Conservation (phyloP, 176 grass and related monocot species). For the Cocos nucifera region DNA sequence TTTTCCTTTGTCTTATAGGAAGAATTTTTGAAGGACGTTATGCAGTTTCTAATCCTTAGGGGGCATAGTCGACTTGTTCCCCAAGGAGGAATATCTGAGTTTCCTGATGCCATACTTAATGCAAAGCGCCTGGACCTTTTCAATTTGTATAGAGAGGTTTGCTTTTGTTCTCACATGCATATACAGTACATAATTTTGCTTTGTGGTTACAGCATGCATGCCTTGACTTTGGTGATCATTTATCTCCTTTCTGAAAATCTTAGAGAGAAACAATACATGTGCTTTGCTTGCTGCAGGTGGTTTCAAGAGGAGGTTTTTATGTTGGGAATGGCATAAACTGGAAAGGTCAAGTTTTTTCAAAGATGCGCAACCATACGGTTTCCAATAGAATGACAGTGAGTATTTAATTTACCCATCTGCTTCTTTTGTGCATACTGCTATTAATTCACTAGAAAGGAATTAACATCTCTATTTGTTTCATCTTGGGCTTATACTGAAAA, state of each 20-base stretch:
- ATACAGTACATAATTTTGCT: no score
- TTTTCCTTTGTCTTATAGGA: conserved; percentile 27
- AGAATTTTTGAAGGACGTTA: conserved; percentile 69
- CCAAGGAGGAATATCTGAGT: conserved; percentile 58
- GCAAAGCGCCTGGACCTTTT: conserved; percentile 68
- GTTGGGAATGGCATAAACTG: conserved; percentile 78
- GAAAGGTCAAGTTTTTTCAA: conserved; percentile 90
- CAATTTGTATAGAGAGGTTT: conserved; percentile 79
- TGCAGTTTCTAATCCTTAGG: conserved; percentile 56
- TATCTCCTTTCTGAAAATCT: not conserved
- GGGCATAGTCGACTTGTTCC: conserved; percentile 52
- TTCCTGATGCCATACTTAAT: conserved; percentile 66
- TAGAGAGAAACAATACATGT: not conserved
- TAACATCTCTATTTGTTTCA: no score
- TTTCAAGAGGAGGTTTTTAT: conserved; percentile 76
- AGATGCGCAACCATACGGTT: conserved; percentile 73
- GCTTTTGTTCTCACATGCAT: not conserved
- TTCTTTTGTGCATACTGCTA: not conserved
- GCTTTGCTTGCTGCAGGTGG: conserved; percentile 28
- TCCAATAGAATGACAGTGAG: conserved; percentile 73
- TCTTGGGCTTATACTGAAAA: no score
- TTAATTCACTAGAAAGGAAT: no score
- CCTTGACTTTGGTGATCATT: no score
- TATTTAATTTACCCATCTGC: not conserved
- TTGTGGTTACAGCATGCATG: no score